phyloP scores from a whole-genome alignment of 2,329 filamentous ascomycete genomes.

The Teratosphaeriaceae sp. region DNA sequence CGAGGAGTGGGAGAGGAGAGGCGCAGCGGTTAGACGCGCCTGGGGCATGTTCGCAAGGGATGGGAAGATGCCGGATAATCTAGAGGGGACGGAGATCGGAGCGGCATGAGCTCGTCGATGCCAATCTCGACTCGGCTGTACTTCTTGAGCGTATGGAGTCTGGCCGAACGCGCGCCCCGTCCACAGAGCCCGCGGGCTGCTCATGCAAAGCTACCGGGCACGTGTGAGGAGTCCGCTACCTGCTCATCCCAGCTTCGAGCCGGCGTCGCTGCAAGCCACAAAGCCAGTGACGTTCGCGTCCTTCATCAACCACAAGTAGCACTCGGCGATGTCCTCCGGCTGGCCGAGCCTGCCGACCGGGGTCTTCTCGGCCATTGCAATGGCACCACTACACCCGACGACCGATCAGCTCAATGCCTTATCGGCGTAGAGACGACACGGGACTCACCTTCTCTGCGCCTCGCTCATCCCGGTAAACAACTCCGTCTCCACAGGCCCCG shows the following conservation, averaged over 20 bases:
- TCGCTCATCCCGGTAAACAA: not conserved
- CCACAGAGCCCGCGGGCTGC: too few species aligned
- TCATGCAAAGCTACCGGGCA: too few species aligned
- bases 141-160: too few species aligned
- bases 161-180: too few species aligned
- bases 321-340: constrained; percentile 6
- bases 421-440: not conserved
- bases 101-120: too few species aligned
- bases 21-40: not conserved
- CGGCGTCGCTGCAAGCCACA: not conserved
- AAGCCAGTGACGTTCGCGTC: not conserved
- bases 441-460: not conserved
- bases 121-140: too few species aligned
- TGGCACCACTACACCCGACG: too few species aligned
- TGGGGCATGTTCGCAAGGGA: constrained; percentile 2
- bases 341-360: not conserved
- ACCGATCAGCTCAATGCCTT: too few species aligned
- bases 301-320: constrained; percentile 5
- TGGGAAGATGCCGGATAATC: not conserved
- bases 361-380: not conserved
- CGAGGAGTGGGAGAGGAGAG: constrained; percentile 2
- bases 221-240: too few species aligned
- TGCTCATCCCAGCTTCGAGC: not conserved
- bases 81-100: constrained; percentile 2
- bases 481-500: not conserved